Conservation (phyloP, 345 rosid species). For the Populus pruinosa region DNA sequence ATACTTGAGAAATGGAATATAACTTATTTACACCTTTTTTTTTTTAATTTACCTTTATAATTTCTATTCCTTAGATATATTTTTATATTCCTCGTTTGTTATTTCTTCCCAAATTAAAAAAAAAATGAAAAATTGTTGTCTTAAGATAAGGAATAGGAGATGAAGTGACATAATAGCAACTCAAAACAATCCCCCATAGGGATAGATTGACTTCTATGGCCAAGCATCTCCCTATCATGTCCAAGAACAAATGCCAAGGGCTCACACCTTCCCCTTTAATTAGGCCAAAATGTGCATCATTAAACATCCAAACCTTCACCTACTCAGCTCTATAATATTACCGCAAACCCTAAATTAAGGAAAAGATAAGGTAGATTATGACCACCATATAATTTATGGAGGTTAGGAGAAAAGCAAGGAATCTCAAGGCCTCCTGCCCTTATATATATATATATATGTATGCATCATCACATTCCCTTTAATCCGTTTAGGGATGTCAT, state of each 20-base stretch:
- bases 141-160: not conserved
- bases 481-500: not conserved
- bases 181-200: not conserved
- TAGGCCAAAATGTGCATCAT: slow-evolving; percentile 28
- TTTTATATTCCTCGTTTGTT: too few species aligned
- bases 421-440: slow-evolving; percentile 6
- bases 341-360: slow-evolving; percentile 6
- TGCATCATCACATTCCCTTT: slow-evolving; percentile 7
- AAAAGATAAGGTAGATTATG: slow-evolving; percentile 29
- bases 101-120: too few species aligned
- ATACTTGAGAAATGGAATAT: too few species aligned
- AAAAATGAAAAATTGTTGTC: too few species aligned
- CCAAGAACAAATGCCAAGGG: not conserved
- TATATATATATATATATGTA: too few species aligned
- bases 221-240: not conserved
- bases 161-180: not conserved
- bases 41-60: too few species aligned
- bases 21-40: too few species aligned
- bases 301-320: slow-evolving; percentile 25
- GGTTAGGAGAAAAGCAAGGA: slow-evolving; percentile 11
- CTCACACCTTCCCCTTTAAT: slow-evolving; percentile 16
- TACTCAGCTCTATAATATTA: slow-evolving; percentile 21
- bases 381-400: slow-evolving; percentile 9
- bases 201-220: slow-evolving; percentile 12
- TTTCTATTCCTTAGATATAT: too few species aligned